A percentile compares a stretch with the other conserved stretches of the same genome.
Evolutionary conservation across 2,329 filamentous ascomycete genomes (phyloP).

Genomic region (Ophiostoma sp.): DNA sequence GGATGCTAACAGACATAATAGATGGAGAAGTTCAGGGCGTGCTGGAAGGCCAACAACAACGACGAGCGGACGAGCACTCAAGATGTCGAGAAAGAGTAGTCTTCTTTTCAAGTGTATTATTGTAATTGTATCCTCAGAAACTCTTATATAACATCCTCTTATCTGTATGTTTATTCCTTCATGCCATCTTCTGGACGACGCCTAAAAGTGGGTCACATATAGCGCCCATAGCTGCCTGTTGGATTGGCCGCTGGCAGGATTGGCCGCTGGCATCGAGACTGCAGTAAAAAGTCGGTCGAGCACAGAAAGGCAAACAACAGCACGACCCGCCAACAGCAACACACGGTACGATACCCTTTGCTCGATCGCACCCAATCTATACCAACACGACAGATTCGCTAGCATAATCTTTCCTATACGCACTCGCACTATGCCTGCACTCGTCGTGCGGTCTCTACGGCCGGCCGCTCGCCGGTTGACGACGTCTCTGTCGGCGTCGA

Average conservation of each 20-base stretch:
- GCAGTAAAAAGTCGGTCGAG: neutral
- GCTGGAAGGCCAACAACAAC: slow-evolving; percentile 88
- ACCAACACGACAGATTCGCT: neutral
- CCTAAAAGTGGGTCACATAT: neutral
- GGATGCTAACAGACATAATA: slow-evolving; percentile 36
- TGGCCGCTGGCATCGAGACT: neutral
- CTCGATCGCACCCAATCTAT: neutral
- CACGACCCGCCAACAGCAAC: neutral
- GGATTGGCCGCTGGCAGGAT: neutral
- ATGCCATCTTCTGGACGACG: no score
- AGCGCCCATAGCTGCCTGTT: neutral
- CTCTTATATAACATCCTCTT: neutral
- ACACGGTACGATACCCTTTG: neutral
- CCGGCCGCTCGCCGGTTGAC: slow-evolving; percentile 5
- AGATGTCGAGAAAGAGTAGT: slow-evolving; percentile 43
- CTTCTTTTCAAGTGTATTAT: neutral
- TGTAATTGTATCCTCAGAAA: neutral
- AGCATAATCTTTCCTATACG: neutral
- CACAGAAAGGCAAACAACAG: neutral
- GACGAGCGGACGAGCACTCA: slow-evolving; percentile 74
- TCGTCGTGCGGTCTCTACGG: slow-evolving; percentile 5
- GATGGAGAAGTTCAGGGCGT: slow-evolving; percentile 86
- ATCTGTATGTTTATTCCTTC: no score
- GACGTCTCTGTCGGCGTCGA: neutral
- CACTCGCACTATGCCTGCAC: slow-evolving; percentile 16